Conservation (phyloP, 345 rosid species). For the Gossypium sturtianum region DNA sequence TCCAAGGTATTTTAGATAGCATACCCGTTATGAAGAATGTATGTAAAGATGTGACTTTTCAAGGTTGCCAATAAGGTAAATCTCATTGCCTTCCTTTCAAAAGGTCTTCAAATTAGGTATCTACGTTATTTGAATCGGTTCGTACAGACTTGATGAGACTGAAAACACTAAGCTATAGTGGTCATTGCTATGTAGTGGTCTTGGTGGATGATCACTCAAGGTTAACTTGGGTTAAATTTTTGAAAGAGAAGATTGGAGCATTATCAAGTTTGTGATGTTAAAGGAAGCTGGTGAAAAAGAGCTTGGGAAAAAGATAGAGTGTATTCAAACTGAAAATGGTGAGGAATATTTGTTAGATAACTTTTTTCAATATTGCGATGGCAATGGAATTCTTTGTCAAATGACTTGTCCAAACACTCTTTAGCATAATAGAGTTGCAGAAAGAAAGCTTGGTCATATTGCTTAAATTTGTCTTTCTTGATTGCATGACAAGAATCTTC, state of each 20-base stretch:
- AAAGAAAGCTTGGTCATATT: too few species aligned
- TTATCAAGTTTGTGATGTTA: background rate
- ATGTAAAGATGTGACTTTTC: too few species aligned
- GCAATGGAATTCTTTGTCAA: background rate
- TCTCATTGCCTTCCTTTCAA: too few species aligned
- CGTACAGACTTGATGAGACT: background rate
- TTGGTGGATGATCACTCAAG: background rate
- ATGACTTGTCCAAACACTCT: conserved; percentile 9
- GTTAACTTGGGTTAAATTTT: background rate
- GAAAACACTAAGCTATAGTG: background rate
- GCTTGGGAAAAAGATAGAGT: background rate
- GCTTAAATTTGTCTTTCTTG: too few species aligned
- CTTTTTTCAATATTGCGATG: background rate
- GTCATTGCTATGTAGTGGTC: background rate
- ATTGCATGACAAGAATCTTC: background rate
- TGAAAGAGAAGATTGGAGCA: background rate
- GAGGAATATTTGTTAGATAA: background rate
- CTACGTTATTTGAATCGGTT: background rate
- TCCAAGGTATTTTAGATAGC: too few species aligned
- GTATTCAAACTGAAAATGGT: background rate
- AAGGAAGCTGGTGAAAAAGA: background rate
- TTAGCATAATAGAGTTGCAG: background rate
- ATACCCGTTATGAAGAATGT: too few species aligned
- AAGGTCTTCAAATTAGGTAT: background rate
- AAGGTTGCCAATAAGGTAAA: too few species aligned